Base-by-base conservation (phyloP, 176 grass and related monocot genomes). In the Aegilops umbellulata region DNA sequence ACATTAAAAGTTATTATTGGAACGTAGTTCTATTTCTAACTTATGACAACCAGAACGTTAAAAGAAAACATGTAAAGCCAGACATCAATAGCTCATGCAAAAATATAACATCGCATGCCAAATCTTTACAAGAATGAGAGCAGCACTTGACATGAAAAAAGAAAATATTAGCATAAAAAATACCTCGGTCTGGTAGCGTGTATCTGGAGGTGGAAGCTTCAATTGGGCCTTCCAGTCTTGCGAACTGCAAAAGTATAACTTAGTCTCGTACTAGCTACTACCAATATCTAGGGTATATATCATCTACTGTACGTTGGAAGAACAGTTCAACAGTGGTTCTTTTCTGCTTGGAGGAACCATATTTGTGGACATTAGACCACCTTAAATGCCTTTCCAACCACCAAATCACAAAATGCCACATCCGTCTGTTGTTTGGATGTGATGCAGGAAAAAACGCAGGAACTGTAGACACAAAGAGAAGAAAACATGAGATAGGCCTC, bases 121-220 rank as follows among this genome's bases (percentile, higher is more conserved):
- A 74, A 78, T 70, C 3, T 76, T 82, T 24, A 25, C 9, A 64
- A 53, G 10, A 63, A 79, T 23, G 16, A 16, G 4, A 82, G 51
- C 19, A 27, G 14, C 49, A 76, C 13, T 67, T 51, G 63, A 61
- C 7, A 81, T 23, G 16, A 84, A 26, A 79, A 60, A 30, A 47
- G 23, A 14, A 42, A 39, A 80, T 77, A 65, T 41, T 38, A 31
- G 16, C 35, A 11, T 39, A 70, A 31, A 49, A 49, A 35, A 42
- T 94, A 98, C 95, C 95, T 98, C 91, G 81, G 95, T 95, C 80
- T 30, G 90, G 68, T 90, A 98, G 16, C 93, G 93, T 13, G 93
- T 95, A 83, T 98, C 95, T 79, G 34, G 53, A 89, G 95, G 77
- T 47, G 95, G 93, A 68, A 95, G 85, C 35, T 94, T 98, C 46